These are phyloP conservation scores for Schwanniomyces polymorphus DNA, from an alignment of 805 yeast genomes.

Conservation along the genomic window DNA sequence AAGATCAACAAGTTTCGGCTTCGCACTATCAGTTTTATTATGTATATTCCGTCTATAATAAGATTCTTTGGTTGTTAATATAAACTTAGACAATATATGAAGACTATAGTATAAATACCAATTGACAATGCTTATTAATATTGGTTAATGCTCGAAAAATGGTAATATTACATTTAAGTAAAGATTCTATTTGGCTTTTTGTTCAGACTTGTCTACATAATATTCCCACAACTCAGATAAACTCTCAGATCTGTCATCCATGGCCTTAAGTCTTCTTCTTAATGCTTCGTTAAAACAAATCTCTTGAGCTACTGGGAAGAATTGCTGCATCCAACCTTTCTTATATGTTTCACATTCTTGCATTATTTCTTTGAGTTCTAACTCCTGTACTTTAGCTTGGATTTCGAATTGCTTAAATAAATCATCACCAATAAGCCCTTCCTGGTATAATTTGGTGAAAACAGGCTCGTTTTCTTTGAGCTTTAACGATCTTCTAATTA, in stretches of 20 bases:
- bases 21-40: background rate
- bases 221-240: conserved; percentile 38
- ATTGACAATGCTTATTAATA: background rate
- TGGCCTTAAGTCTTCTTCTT: conserved; percentile 62
- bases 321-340: conserved; percentile 76
- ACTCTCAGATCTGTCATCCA: conserved; percentile 39
- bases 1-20: background rate
- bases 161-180: no score
- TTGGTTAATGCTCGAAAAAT: no score
- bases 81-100: no score
- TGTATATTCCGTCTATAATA: background rate
- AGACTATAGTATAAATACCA: background rate
- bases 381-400: conserved; percentile 74
- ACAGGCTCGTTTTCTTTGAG: conserved; percentile 75
- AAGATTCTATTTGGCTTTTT: background rate
- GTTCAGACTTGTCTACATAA: conserved; percentile 16
- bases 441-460: conserved; percentile 72
- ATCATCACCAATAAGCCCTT: conserved; percentile 91
- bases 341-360: conserved; percentile 71
- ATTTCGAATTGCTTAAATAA: conserved; percentile 76
- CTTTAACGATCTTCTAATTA: conserved; percentile 78
- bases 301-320: conserved; percentile 81
- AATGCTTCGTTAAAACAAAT: conserved; percentile 91
- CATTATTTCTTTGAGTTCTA: conserved; percentile 76
- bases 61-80: background rate